A percentile compares a stretch with the other conserved stretches of the same genome.
Evolutionary conservation across 495 filamentous ascomycete genomes (phyloP).

Genomic region (Trichoderma virens): DNA sequence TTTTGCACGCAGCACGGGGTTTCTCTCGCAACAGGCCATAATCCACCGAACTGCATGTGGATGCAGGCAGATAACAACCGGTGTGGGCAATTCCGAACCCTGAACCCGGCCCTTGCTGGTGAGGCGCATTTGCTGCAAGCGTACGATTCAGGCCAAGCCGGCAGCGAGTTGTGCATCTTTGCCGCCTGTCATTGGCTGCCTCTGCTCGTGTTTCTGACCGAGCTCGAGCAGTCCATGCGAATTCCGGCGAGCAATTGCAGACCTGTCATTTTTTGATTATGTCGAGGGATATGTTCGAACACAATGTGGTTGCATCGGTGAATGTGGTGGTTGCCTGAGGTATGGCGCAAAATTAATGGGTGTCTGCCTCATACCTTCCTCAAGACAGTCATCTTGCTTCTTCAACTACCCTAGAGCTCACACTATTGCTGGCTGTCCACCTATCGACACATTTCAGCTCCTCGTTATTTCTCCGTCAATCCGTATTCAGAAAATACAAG

Average conservation of each 20-base stretch:
- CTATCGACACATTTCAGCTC: too few species aligned
- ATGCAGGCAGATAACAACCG: neutral
- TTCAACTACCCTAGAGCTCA: too few species aligned
- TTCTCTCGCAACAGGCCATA: neutral
- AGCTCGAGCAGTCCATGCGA: neutral
- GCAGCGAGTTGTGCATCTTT: neutral
- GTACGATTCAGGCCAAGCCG: neutral
- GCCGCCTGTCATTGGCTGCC: neutral
- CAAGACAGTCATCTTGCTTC: too few species aligned
- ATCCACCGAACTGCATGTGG: neutral
- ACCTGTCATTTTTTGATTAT: neutral
- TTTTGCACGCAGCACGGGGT: neutral
- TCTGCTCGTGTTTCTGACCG: neutral
- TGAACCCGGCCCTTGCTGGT: neutral
- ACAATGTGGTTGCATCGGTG: neutral
- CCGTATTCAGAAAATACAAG: too few species aligned
- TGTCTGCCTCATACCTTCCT: neutral
- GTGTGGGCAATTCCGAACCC: neutral
- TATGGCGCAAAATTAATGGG: neutral
- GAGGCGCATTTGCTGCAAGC: conserved; percentile 2
- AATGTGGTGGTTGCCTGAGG: neutral
- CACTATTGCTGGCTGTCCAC: too few species aligned
- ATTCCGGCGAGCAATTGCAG: neutral
- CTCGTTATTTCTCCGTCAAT: too few species aligned
- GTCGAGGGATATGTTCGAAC: neutral